Evolutionary conservation across 306 rosid species (phyloP), one percentile per base, ranked within the genome.

Genomic region (Betula pendula): DNA sequence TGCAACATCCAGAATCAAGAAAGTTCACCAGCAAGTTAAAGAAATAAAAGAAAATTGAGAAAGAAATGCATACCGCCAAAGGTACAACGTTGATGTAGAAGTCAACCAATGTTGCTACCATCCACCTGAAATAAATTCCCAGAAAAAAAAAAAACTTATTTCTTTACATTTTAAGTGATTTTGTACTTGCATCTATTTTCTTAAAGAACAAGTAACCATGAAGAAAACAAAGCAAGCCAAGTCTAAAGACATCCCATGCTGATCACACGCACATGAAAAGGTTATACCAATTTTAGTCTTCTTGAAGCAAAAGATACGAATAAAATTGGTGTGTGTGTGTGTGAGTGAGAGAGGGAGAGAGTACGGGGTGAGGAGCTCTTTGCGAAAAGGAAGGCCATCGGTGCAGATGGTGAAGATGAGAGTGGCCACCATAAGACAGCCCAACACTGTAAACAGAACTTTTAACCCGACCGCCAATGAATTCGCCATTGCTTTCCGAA

Each of bases 81-180:
- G 85, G 40, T 24, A 71, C 74, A 84, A 94, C 72, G 48, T 92
- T 89, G 84, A 94, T 85, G 68, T 86, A 94, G 82, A 94, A 92
- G 83, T 94, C 98, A 81, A 94, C 45, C 89, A 89, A 81, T 76
- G 92, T 79, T 50, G 95, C 90, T 2, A 0, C 79, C 94, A 94
- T 86, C 92, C 97, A 90, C 83, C 98, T 94, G 90, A 83, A 84
- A 75, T 82, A 83, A 51, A 51, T 5, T 38, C 31, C 9, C 73
- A 50, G 1, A 78, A 47, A 50, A 35, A 14, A 38, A 19, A 11
- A 33, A 51, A 35, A 19, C 47, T 31, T 31, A 13, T 25, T 1
- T 44, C 49, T 15, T 44, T 44, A 14, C 8, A 5, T 24, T 19
- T 24, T 6, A 44, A 11, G 38, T 27, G n/a, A 50, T 63, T 66